Base-by-base conservation (phyloP, 2,329 filamentous ascomycete species). In the Geoglossum cookeanum region DNA sequence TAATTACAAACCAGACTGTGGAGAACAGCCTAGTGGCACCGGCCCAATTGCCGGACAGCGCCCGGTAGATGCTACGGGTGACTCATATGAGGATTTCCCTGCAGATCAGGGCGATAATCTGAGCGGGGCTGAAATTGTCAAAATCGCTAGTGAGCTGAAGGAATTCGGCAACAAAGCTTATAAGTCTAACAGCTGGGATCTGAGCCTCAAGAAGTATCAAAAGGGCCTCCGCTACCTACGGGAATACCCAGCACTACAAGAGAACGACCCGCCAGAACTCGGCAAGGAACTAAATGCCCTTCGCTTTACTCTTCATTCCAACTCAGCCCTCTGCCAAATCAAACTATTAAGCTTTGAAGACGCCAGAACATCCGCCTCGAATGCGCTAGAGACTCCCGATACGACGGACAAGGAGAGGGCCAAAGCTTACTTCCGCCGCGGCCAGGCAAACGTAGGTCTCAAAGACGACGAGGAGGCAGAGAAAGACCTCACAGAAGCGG, bases 81-180 rank as follows among this genome's bases (percentile, higher is more conserved):
- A 98, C 72, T 78, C 82, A 4, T 96, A 94, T 72, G 91, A 97
- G 73, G 92, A 97, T 69, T 97, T 86, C 72, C 92, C 92, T 37
- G 89, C 96, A 68, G 92, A 98, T 72, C 80, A 84, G 64, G 74
- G 77, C 53, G 72, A 80, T 57, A 75, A 82, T 57, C 77, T 89
- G 61, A 78, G 80, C 55, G 84, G 84, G 13, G 68, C 75, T 17
- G 78, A 84, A 60, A 79, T 89, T 60, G 77, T 87, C 68, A 80
- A 85, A 70, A 90, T 97, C 60, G 89, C 87, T 1, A 75, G 78
- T 4, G 87, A 87, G 62, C 81, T 94, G 70, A 98, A 98, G 74
- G 86, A 85, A 39, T 92, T 84, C 67, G 92, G 92, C 64, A 97
- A 94, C 75, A 81, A 82, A 64, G 89, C 90, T 1, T 96, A 96